Conservation (phyloP, 2,329 filamentous ascomycete genomes). For the Beauveria pseudobassiana region DNA sequence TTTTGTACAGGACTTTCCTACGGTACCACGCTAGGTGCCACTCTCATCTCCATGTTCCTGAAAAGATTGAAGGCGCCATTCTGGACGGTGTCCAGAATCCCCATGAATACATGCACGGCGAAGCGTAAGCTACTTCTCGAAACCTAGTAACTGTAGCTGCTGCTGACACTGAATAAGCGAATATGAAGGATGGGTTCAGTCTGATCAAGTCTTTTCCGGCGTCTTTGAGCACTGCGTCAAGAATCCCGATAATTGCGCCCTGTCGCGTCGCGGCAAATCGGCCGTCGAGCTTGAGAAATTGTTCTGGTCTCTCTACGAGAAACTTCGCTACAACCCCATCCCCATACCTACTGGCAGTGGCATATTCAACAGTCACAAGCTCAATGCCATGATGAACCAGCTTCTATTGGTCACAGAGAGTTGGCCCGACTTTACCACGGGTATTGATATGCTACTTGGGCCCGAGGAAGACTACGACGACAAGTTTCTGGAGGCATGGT, state of each 20-base stretch:
- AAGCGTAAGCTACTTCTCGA: not conserved
- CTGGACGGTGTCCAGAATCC: constrained; percentile 30
- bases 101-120: constrained; percentile 25
- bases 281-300: constrained; percentile 28
- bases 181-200: constrained; percentile 18
- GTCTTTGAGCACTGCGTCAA: constrained; percentile 22
- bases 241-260: constrained; percentile 19
- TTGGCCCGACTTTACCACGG: constrained; percentile 15
- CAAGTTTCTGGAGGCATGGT: not conserved
- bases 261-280: constrained; percentile 23
- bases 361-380: constrained; percentile 19
- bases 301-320: constrained; percentile 20
- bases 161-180: constrained; percentile 13
- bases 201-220: constrained; percentile 22
- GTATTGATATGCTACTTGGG: constrained; percentile 13
- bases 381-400: constrained; percentile 16
- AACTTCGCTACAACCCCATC: constrained; percentile 22
- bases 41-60: constrained; percentile 33
- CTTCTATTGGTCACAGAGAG: constrained; percentile 17
- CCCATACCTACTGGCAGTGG: constrained; percentile 11
- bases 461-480: not conserved
- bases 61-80: constrained; percentile 30
- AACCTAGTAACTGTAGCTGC: too few species aligned
- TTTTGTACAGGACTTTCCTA: constrained; percentile 25
- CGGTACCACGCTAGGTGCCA: constrained; percentile 31